Percentiles rank a stretch among this genome's conserved stretches.
Evolutionary conservation across 768 basidiomycete species (phyloP).

Genomic region (Hygrophoropsis aurantiaca): DNA sequence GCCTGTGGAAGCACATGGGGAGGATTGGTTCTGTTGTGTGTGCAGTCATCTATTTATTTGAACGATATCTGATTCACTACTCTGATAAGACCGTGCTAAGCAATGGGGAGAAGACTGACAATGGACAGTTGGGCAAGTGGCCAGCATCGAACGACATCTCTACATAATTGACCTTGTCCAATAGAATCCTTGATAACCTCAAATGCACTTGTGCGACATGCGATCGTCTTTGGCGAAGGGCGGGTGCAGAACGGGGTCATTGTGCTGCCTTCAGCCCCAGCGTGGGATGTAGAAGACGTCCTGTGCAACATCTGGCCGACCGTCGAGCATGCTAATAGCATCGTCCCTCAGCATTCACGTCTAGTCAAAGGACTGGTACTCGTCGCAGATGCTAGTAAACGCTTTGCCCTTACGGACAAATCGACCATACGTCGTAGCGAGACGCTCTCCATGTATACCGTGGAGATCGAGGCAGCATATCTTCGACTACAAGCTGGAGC

Average conservation of each 20-base stretch:
- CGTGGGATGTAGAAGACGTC: conserved; percentile 5
- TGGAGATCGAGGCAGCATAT: neutral
- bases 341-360: conserved; percentile 26
- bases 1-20: conserved; percentile 19
- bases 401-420: conserved; percentile 21
- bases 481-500: no score
- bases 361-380: conserved; percentile 23
- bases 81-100: conserved; percentile 25
- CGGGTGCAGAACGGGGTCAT: conserved; percentile 23
- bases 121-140: conserved; percentile 23
- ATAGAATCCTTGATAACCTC: conserved; percentile 20
- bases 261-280: conserved; percentile 7
- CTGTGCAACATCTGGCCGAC: conserved; percentile 20
- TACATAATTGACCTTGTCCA: no score
- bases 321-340: conserved; percentile 21
- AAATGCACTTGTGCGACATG: conserved; percentile 17
- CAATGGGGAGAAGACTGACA: conserved; percentile 30
- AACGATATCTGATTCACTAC: neutral
- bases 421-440: conserved; percentile 9
- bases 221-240: conserved; percentile 23
- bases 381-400: conserved; percentile 15
- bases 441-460: conserved; percentile 1
- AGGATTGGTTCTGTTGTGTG: conserved; percentile 20
- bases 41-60: neutral
- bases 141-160: no score